Base-by-base conservation (phyloP, 2,329 filamentous ascomycete species). In the Pleurostoma richardsiae region DNA sequence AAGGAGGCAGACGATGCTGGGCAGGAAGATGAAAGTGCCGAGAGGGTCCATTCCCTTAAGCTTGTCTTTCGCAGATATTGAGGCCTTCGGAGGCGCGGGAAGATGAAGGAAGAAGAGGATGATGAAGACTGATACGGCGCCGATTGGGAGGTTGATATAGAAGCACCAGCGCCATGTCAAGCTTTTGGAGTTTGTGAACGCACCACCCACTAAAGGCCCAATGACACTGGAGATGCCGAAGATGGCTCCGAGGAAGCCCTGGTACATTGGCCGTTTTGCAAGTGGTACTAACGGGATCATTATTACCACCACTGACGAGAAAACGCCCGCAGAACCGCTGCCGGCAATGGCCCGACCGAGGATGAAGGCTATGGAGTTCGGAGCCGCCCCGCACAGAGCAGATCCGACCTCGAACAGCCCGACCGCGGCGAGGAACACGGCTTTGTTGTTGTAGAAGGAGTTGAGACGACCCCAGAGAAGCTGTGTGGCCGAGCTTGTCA, bases 1-100 rank as follows among this genome's bases (percentile, higher is more conserved):
- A 3, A 74, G 55, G 10, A 73, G 63, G 52, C 69, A 73, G 33
- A 71, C 57, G 26, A 72, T 65, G 10, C 64, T 44, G 6, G 56
- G 50, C n/a, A 52, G 45, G 33, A 58, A 50, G n/a, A 56, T 28
- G 6, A 47, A 26, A 2, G 46, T 46, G 29, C 54, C 54, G 4
- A 54, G 11, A 29, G 49, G 48, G 33, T 57, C 54, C 10, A 47
- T 40, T 5, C 45, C 19, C 30, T 30, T 29, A n/a, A 43, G 10
- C 36, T 47, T 10, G 1, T 33, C 7, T n/a, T 42, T 43, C 10
- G 11, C 30, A 11, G 39, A 29, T 27, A 29, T 26, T n/a, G 43
- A 30, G 10, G 40, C 30, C 29, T 36, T 28, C 11, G 11, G 11
- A 39, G 30, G 40, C n/a, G 19, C 10, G 10, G 40, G 36, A 7